phyloP scores from a whole-genome alignment of 2,329 filamentous ascomycete species.

The Lasiodiplodia citricola region DNA sequence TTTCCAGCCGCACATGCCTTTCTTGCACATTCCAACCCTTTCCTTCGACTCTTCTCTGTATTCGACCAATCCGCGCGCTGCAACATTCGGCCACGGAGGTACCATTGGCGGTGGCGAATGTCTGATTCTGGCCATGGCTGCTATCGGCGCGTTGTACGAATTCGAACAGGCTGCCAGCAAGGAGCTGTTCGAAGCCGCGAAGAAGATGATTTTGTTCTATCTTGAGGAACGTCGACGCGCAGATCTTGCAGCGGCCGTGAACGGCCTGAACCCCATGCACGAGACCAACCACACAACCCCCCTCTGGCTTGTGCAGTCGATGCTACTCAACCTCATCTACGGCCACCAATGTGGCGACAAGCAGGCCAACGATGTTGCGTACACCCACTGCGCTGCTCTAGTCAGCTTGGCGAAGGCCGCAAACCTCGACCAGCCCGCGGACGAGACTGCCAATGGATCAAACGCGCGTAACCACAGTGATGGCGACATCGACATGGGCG shows the following conservation, averaged over 20 bases:
- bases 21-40: constrained; percentile 87
- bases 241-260: constrained; percentile 70
- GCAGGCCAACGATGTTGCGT: constrained; percentile 86
- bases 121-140: constrained; percentile 84
- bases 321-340: constrained; percentile 95
- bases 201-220: constrained; percentile 93
- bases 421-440: constrained; percentile 63
- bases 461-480: constrained; percentile 34
- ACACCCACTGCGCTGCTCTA: constrained; percentile 86
- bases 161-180: constrained; percentile 78
- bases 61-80: constrained; percentile 63
- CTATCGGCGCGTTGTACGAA: constrained; percentile 87
- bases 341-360: constrained; percentile 95
- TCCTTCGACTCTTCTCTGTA: constrained; percentile 83
- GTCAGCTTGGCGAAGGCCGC: constrained; percentile 90
- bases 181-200: constrained; percentile 88
- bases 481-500: constrained; percentile 62
- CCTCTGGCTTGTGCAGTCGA: constrained; percentile 94
- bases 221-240: constrained; percentile 89
- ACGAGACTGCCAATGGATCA: constrained; percentile 26
- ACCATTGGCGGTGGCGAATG: constrained; percentile 82
- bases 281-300: constrained; percentile 78
- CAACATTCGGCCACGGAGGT: constrained; percentile 60
- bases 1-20: constrained; percentile 94
- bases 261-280: constrained; percentile 54